phyloP scores from a whole-genome alignment of 176 grass and related monocot genomes.

The Pontederia crassipes region DNA sequence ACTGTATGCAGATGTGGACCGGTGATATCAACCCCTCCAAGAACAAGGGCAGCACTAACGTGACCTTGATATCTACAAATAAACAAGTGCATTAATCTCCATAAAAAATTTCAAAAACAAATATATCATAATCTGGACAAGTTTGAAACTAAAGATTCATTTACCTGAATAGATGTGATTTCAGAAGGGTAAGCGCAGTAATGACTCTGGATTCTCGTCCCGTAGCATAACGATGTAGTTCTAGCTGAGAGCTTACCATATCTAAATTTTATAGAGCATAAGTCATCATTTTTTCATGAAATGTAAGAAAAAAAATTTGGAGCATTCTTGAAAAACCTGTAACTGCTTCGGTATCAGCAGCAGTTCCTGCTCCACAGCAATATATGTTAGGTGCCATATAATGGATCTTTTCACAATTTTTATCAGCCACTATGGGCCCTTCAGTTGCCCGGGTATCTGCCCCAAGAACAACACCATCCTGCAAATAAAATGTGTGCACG shows the following conservation, averaged over 20 bases:
- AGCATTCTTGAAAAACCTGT: constrained; percentile 30
- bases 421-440: constrained; percentile 93
- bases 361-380: constrained; percentile 89
- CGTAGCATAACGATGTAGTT: constrained; percentile 92
- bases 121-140: no score
- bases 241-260: constrained; percentile 91
- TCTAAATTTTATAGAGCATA: constrained; percentile 24
- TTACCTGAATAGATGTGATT: constrained; percentile 86
- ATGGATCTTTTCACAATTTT: constrained; percentile 92
- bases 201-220: constrained; percentile 85
- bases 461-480: constrained; percentile 94
- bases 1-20: constrained; percentile 93
- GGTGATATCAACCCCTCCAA: constrained; percentile 79
- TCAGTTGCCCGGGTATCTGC: constrained; percentile 94
- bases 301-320: background rate
- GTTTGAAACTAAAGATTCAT: constrained; percentile 2
- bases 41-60: constrained; percentile 84
- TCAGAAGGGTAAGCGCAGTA: constrained; percentile 75
- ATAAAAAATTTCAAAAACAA: no score
- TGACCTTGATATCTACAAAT: constrained; percentile 66
- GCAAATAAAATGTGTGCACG: constrained; percentile 2
- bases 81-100: background rate
- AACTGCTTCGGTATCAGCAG: constrained; percentile 73
- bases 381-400: constrained; percentile 94
- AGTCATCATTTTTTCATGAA: background rate